A percentile compares a stretch with the other conserved stretches of the same genome.
These are phyloP conservation scores for Yamadazyma laniorum DNA, from an alignment of 805 yeast species.

Conservation along the genomic window DNA sequence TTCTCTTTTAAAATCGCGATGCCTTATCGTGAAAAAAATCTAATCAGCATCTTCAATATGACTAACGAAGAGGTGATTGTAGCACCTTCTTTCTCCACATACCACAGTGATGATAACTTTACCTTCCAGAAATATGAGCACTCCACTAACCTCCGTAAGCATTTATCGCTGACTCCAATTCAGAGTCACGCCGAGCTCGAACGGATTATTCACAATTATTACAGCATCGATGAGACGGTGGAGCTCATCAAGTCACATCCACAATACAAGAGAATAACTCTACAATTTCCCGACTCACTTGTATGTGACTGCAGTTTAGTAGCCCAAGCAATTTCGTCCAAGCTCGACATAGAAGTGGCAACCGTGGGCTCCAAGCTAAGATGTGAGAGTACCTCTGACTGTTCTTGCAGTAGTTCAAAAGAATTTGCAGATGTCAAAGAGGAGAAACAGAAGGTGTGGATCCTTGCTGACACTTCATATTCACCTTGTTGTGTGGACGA, in stretches of 20 bases:
- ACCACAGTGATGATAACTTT: constrained; percentile 61
- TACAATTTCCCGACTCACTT: constrained; percentile 86
- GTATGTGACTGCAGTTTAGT: constrained; percentile 60
- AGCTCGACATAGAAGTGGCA: background rate
- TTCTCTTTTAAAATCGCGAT: background rate
- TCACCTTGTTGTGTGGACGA: constrained; percentile 96
- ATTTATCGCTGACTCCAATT: constrained; percentile 21
- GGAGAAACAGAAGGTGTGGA: constrained; percentile 43
- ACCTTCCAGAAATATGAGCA: constrained; percentile 20
- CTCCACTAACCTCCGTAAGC: constrained; percentile 19
- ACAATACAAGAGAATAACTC: constrained; percentile 55
- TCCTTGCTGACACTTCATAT: constrained; percentile 93
- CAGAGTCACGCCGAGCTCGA: constrained; percentile 25
- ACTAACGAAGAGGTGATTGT: constrained; percentile 16
- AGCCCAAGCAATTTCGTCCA: constrained; percentile 3
- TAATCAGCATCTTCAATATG: constrained; percentile 6
- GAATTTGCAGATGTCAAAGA: background rate
- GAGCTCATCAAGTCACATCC: constrained; percentile 29
- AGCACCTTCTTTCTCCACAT: constrained; percentile 75
- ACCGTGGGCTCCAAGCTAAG: background rate
- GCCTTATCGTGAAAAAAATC: background rate
- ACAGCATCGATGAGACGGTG: constrained; percentile 51
- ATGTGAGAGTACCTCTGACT: background rate
- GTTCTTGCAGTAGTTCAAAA: background rate
- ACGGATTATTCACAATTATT: constrained; percentile 46